These are phyloP conservation scores for Anthracocystis setariae DNA, from an alignment of 1,284 basidiomycete species.

Conservation along the genomic window DNA sequence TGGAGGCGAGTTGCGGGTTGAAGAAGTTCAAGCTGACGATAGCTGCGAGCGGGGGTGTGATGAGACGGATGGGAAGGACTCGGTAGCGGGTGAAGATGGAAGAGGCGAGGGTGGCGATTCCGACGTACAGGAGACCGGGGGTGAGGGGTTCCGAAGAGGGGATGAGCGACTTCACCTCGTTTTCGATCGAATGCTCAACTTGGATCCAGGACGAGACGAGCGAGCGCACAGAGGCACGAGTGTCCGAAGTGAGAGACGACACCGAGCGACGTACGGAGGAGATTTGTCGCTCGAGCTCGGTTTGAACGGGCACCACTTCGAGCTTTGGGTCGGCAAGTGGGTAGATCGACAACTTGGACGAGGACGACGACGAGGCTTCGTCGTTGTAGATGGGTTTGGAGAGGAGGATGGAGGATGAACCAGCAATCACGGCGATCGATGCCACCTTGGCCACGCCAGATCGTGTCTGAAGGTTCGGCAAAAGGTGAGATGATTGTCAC, in stretches of 20 bases:
- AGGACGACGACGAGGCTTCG: constrained; percentile 14
- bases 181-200: constrained; percentile 59
- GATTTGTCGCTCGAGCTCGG: constrained; percentile 62
- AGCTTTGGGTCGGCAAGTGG: constrained; percentile 43
- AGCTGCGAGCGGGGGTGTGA: constrained; percentile 60
- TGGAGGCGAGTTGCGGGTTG: constrained; percentile 62
- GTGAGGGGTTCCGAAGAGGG: constrained; percentile 82
- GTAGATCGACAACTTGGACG: constrained; percentile 54
- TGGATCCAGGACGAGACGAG: constrained; percentile 57
- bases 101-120: constrained; percentile 84
- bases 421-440: constrained; percentile 21
- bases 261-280: constrained; percentile 47
- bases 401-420: constrained; percentile 21
- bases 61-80: constrained; percentile 63
- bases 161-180: constrained; percentile 80
- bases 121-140: constrained; percentile 77
- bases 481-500: neutral
- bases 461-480: constrained; percentile 11
- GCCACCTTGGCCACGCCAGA: constrained; percentile 26
- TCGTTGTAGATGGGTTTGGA: constrained; percentile 39
- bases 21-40: constrained; percentile 63
- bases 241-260: constrained; percentile 36
- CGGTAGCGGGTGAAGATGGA: constrained; percentile 85
- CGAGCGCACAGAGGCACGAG: constrained; percentile 27
- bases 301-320: constrained; percentile 48